Conservation (phyloP, 345 rosid genomes). For the Corymbia maculata region DNA sequence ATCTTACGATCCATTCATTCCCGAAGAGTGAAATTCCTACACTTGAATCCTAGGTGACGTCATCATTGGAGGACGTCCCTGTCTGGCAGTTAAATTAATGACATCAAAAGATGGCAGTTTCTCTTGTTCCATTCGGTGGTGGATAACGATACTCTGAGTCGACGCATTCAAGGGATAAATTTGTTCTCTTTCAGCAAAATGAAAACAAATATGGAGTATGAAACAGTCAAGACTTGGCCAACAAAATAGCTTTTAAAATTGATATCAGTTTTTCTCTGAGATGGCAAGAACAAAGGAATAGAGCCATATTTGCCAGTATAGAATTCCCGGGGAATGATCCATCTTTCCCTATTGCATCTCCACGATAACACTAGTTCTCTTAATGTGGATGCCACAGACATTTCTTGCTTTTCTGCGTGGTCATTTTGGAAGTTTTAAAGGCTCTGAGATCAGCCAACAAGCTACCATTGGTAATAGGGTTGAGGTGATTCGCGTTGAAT, state of each 20-base stretch:
- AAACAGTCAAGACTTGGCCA: not conserved
- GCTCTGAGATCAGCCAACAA: not conserved
- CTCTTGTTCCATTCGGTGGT: not conserved
- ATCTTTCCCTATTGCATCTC: not conserved
- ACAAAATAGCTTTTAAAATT: not conserved
- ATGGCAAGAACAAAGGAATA: not conserved
- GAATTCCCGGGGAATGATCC: not conserved
- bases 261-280: not conserved
- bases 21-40: not conserved
- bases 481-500: not conserved
- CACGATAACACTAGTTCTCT: not conserved
- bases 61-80: not conserved
- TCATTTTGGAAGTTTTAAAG: not conserved
- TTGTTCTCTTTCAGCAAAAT: not conserved
- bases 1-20: not conserved
- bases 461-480: not conserved
- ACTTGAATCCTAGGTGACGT: not conserved
- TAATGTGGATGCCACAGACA: not conserved
- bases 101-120: not conserved
- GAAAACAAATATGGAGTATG: not conserved
- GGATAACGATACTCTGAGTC: not conserved
- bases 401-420: not conserved
- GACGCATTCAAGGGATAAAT: not conserved
- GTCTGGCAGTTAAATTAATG: not conserved
- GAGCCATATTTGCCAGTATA: not conserved